Base-by-base conservation (phyloP, 2,329 filamentous ascomycete genomes). In the Cladophialophora yegresii region DNA sequence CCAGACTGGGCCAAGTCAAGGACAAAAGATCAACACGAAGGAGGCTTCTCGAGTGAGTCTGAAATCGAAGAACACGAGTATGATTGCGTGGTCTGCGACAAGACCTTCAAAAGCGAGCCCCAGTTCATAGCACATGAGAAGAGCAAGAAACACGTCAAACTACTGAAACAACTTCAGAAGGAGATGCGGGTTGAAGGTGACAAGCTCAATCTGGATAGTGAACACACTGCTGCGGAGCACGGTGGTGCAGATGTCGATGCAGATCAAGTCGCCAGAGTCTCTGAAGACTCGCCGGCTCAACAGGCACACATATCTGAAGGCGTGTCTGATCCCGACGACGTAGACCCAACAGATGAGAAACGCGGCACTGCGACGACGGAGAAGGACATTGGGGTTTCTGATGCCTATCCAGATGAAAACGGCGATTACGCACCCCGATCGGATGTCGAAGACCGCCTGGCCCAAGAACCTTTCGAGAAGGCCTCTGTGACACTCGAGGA, bases 61-160 rank as follows among this genome's bases (percentile, higher is more conserved):
- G 82, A 82, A 61, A 73, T 75, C 36, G 79, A 83, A 49, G 79
- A 84, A 58, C 83, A 87, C 63, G 79, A 83, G 49, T 86, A 83
- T 65, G 85, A 88, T 69, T 89, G 86, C 69, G 83, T 88, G 36
- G 84, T 84, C 6, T 89, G 86, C 72, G 79, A 82, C 66, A 89
- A 89, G 75, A 82, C 74, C 0, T 95, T 93, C 76, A 90, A 97
- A 77, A 98, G 93, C 72, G 90, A 96, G 74, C 92, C 92, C 69
- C 93, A 98, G 73, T 92, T 90, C 66, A 88, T 96, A 72, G 89
- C 90, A 2, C 95, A 99, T 72, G 93, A 97, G 78, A 92, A 89
- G 79, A 98, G 93, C 81, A 99, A 96, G 76, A 99, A 98, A 77
- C 95, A 99, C 73, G 78, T 88, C 66, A 98, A 96, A 75, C 89